Base-by-base conservation (phyloP, 2,329 filamentous ascomycete genomes). In the Didymella lethalis region DNA sequence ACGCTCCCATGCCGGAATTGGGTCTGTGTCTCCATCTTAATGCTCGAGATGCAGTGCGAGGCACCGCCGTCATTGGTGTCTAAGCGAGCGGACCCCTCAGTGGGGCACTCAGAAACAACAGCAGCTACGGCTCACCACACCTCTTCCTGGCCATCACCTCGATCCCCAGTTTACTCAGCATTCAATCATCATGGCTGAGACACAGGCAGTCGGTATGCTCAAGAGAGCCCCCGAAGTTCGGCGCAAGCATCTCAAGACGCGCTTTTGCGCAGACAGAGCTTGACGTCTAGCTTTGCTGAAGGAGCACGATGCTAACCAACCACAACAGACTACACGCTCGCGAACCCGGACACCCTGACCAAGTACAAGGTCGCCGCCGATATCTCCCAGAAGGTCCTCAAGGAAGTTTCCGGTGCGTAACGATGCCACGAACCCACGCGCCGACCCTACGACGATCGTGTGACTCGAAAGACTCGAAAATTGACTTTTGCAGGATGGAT, bases 361-460 rank as follows among this genome's bases (percentile, higher is more conserved):
- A 99, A 98, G 86, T 98, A 98, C 87, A 98, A 97, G 89, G 93
- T 91, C 67, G 95, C 95, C 57, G 94, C 91, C 64, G 86, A 91
- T 78, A 98, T 99, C 81, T 95, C 94, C 50, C 92, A 97, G 80
- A 97, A 94, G 84, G 94, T 96, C 70, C 88, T 99, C 69, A 92
- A 93, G 72, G 90, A 90, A 70, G 94, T 99, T 67, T 78, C 81
- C 78, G 84, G 85, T 87, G 76, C 67, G 67, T 72, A 51, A 52
- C 41, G 25, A 48, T 45, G 59, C 40, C 50, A 45, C 49, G 50
- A 54, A 41, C 50, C 41, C 60, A 48, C 47, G 43, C 38, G 54
- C 45, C 41, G 41, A 47, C 54, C 38, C 41, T 32, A 23, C 48
- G 52, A 55, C 55, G 57, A 54, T 40, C 38, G 51, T 38, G 61